Conservation (phyloP, 306 rosid species). For the Geum urbanum region DNA sequence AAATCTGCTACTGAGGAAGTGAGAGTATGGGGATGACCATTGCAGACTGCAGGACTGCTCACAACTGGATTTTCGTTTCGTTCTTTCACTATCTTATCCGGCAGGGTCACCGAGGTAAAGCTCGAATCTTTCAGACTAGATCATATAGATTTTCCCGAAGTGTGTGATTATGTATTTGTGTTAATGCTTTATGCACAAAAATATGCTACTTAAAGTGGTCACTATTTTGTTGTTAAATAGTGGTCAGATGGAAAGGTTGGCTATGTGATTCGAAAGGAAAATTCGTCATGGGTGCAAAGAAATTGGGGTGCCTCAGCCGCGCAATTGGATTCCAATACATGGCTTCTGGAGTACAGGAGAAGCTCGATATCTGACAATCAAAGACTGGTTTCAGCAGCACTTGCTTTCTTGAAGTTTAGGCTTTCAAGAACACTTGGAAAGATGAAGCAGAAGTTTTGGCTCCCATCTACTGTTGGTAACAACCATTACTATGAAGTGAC, state of each 20-base stretch:
- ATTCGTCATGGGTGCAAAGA: conserved; percentile 63
- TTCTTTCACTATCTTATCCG: conserved; percentile 62
- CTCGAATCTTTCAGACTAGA: background rate
- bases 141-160: background rate
- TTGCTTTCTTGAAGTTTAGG: conserved; percentile 40
- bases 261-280: conserved; percentile 48
- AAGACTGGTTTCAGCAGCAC: conserved; percentile 39
- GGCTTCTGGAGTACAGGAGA: conserved; percentile 76
- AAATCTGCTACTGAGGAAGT: conserved; percentile 72
- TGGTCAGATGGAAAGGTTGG: conserved; percentile 68
- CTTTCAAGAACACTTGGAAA: conserved; percentile 32
- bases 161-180: background rate
- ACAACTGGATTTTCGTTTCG: conserved; percentile 50
- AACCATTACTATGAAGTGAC: conserved; percentile 13
- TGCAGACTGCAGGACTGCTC: conserved; percentile 90
- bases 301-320: conserved; percentile 75
- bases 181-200: background rate
- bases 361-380: conserved; percentile 42
- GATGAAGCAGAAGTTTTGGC: conserved; percentile 50
- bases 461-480: conserved; percentile 35
- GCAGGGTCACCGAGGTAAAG: conserved; percentile 76
- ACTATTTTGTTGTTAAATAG: conserved; percentile 28
- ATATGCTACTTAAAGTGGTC: background rate
- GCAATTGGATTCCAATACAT: conserved; percentile 70
- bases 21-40: conserved; percentile 89